These are phyloP conservation scores for Teratosphaeria zuluensis DNA, from an alignment of 2,329 filamentous ascomycete species.

Conservation along the genomic window DNA sequence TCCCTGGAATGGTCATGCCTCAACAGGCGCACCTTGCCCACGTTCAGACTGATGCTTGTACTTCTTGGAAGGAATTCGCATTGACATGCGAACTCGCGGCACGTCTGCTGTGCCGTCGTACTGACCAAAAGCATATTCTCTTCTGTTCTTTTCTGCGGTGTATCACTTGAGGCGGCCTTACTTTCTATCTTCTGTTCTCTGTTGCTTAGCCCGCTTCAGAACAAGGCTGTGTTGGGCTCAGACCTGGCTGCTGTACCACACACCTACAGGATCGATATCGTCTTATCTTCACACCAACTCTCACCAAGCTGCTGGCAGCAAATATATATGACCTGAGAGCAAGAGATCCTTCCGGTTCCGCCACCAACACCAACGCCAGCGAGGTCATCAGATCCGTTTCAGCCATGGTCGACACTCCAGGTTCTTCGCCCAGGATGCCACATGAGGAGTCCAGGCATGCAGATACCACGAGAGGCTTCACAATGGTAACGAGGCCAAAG, in stretches of 20 bases:
- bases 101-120: neutral
- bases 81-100: neutral
- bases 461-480: neutral
- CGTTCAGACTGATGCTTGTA: neutral
- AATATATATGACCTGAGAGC: neutral
- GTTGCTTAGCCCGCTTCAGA: neutral
- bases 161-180: neutral
- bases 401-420: neutral
- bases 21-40: neutral
- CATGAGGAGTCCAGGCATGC: neutral
- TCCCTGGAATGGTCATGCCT: neutral
- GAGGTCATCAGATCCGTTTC: neutral
- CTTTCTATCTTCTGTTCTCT: neutral
- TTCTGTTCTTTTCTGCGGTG: neutral
- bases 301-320: neutral
- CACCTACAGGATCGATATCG: neutral
- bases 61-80: neutral
- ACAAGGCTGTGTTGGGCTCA: neutral
- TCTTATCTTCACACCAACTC: neutral
- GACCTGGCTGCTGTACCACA: neutral
- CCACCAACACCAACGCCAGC: neutral
- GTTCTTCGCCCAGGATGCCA: neutral
- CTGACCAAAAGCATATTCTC: neutral
- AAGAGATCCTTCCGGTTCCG: neutral
- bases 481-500: neutral